Conservation (phyloP, 805 yeast species). For the Spathaspora girioi region DNA sequence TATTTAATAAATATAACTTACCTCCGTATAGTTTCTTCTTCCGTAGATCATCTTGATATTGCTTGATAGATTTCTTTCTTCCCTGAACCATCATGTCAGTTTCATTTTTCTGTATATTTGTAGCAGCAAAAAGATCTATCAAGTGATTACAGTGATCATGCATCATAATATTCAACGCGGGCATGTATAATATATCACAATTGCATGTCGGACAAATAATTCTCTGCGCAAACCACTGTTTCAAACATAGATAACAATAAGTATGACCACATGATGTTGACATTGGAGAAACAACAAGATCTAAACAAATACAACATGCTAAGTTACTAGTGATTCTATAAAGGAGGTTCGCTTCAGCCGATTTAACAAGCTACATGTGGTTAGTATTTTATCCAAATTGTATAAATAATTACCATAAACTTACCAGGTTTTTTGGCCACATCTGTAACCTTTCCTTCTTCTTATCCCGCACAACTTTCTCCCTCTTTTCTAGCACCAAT, state of each 20-base stretch:
- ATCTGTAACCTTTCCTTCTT: no score
- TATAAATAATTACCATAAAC: no score
- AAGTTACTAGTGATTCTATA: constrained; percentile 25
- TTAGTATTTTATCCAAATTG: not conserved
- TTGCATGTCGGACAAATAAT: constrained; percentile 51
- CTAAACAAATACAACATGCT: constrained; percentile 67
- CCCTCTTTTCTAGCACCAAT: no score
- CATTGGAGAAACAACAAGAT: constrained; percentile 63
- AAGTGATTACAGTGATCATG: not conserved
- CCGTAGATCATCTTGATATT: not conserved
- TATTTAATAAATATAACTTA: not conserved
- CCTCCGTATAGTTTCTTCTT: not conserved
- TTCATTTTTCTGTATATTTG: not conserved
- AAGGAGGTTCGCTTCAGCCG: constrained; percentile 13
- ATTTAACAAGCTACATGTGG: constrained; percentile 13
- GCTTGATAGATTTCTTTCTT: not conserved
- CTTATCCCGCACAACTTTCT: no score
- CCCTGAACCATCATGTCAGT: not conserved
- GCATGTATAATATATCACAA: not conserved
- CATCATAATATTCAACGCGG: not conserved
- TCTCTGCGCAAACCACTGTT: constrained; percentile 57
- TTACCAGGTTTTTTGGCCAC: no score
- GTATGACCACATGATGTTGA: constrained; percentile 68
- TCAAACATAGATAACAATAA: constrained; percentile 64
- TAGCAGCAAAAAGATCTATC: not conserved